phyloP scores from a whole-genome alignment of 257 asterid genomes.

The Fraxinus cuspidata region DNA sequence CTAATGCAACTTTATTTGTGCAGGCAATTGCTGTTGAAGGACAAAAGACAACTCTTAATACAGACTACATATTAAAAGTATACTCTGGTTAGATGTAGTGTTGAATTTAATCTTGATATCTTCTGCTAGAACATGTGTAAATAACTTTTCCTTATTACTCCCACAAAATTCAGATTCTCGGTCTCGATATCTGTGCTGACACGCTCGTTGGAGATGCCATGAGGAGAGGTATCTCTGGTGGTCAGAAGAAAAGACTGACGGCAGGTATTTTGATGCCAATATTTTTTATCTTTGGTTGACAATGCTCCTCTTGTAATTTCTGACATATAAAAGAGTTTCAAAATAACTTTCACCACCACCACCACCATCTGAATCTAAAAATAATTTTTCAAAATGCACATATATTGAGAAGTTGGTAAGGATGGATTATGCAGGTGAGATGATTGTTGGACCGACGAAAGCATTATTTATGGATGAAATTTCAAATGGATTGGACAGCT shows the following conservation, averaged over 20 bases:
- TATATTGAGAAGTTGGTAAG: neutral
- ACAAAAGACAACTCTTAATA: slow-evolving; percentile 47
- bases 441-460: slow-evolving; percentile 61
- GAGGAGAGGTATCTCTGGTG: slow-evolving; percentile 69
- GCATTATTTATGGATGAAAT: slow-evolving; percentile 66
- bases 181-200: slow-evolving; percentile 58
- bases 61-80: slow-evolving; percentile 58
- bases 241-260: slow-evolving; percentile 64
- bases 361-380: neutral
- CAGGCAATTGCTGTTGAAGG: slow-evolving; percentile 64
- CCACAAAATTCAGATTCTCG: slow-evolving; percentile 46
- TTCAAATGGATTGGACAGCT: slow-evolving; percentile 63
- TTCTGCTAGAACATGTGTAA: slow-evolving; percentile 3
- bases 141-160: neutral
- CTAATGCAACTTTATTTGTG: slow-evolving; percentile 1
- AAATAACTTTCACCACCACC: neutral
- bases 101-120: neutral
- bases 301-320: neutral
- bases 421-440: slow-evolving; percentile 45
- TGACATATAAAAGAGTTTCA: neutral
- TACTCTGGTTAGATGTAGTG: neutral
- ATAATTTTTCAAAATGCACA: neutral
- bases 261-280: slow-evolving; percentile 39
- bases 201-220: slow-evolving; percentile 61
- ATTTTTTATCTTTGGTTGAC: neutral